Conservation (phyloP, 495 filamentous ascomycete genomes). For the Penicillium antarcticum region DNA sequence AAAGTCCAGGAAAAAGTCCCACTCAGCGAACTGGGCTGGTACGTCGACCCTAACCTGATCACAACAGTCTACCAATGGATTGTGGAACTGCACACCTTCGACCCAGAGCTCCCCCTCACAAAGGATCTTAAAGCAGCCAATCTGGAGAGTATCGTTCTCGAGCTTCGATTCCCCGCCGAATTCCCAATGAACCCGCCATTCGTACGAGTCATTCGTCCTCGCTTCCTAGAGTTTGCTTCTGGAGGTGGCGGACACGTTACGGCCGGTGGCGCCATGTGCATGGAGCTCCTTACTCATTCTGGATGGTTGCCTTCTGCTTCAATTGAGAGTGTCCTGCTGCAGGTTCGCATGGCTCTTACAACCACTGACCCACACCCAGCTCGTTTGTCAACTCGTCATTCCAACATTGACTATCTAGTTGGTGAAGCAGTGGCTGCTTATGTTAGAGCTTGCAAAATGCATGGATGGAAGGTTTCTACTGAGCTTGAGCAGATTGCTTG, state of each 20-base stretch:
- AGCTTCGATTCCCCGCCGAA: slow-evolving; percentile 71
- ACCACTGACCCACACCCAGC: slow-evolving; percentile 68
- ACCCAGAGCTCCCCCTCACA: slow-evolving; percentile 63
- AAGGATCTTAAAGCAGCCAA: slow-evolving; percentile 64
- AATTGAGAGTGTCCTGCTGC: slow-evolving; percentile 78
- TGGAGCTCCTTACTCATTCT: slow-evolving; percentile 82
- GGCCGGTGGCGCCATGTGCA: slow-evolving; percentile 82
- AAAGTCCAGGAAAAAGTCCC: slow-evolving; percentile 61
- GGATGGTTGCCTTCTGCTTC: slow-evolving; percentile 74
- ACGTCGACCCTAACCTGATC: slow-evolving; percentile 59
- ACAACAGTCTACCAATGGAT: slow-evolving; percentile 90
- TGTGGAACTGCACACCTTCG: slow-evolving; percentile 84
- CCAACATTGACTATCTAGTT: slow-evolving; percentile 55
- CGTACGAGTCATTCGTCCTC: slow-evolving; percentile 77
- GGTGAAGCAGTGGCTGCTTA: slow-evolving; percentile 73
- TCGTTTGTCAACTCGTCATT: slow-evolving; percentile 42
- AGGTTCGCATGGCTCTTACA: slow-evolving; percentile 77
- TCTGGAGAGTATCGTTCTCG: slow-evolving; percentile 68
- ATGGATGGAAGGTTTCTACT: slow-evolving; percentile 53
- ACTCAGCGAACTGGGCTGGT: slow-evolving; percentile 78
- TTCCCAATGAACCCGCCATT: slow-evolving; percentile 83
- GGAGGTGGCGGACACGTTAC: slow-evolving; percentile 92
- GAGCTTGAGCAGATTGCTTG: slow-evolving; percentile 24
- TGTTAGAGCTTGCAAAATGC: slow-evolving; percentile 57
- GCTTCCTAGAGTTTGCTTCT: slow-evolving; percentile 63